phyloP scores from a whole-genome alignment of 768 basidiomycete genomes.

The Tricholoma matsutake region DNA sequence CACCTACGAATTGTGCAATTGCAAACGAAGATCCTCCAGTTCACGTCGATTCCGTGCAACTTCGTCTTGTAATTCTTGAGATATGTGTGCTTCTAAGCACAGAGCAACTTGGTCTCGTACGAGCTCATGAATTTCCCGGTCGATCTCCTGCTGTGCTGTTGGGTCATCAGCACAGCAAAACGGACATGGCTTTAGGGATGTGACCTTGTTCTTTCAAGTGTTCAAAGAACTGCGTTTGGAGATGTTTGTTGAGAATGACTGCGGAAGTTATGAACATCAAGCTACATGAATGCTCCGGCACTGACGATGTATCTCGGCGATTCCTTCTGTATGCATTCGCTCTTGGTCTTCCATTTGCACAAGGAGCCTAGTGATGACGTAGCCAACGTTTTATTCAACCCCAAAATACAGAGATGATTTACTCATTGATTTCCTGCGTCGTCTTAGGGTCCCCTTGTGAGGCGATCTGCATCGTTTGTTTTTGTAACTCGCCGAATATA shows the following conservation, averaged over 20 bases:
- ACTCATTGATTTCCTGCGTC: constrained; percentile 41
- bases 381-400: neutral
- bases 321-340: constrained; percentile 37
- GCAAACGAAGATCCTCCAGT: constrained; percentile 43
- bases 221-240: constrained; percentile 42
- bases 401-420: constrained; percentile 10
- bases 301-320: constrained; percentile 49
- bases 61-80: constrained; percentile 46
- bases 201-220: constrained; percentile 45
- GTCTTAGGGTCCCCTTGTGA: constrained; percentile 36
- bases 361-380: constrained; percentile 33
- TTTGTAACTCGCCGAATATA: constrained; percentile 42
- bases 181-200: constrained; percentile 3
- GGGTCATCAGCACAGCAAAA: constrained; percentile 1
- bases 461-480: constrained; percentile 42
- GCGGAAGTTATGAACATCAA: neutral
- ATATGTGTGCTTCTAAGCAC: constrained; percentile 45
- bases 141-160: constrained; percentile 47
- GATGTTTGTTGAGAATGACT: constrained; percentile 47
- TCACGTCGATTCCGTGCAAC: constrained; percentile 41
- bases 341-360: constrained; percentile 43
- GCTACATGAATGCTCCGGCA: neutral
- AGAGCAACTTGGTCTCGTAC: constrained; percentile 49
- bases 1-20: constrained; percentile 57
- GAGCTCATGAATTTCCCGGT: constrained; percentile 45